Evolutionary conservation across 139 green algal species (phyloP).

Genomic region (Picochlorum sp.): DNA sequence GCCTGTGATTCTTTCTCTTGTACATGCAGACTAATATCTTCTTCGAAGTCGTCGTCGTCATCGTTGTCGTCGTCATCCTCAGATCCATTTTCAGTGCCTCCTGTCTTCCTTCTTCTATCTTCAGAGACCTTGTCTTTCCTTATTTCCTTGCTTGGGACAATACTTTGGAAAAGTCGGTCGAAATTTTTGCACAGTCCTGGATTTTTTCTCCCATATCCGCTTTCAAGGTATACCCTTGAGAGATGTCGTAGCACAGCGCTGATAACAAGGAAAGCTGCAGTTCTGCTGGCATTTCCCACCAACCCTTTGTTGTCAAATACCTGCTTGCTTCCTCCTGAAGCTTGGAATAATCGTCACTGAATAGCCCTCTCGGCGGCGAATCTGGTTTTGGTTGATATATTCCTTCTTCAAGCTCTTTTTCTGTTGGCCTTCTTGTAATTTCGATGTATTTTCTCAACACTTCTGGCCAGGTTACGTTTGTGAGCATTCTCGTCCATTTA

Average conservation of each 20-base stretch:
- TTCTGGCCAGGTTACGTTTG: slow-evolving; percentile 38
- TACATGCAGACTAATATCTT: neutral
- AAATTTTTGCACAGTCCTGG: neutral
- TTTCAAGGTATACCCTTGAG: slow-evolving; percentile 14
- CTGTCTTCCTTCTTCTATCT: neutral
- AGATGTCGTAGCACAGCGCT: slow-evolving; percentile 42
- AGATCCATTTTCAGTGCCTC: neutral
- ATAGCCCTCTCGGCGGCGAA: neutral
- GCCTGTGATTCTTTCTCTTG: neutral
- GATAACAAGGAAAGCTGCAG: slow-evolving; percentile 36
- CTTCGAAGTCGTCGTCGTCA: neutral
- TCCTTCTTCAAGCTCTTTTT: neutral
- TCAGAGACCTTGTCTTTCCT: neutral
- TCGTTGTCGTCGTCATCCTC: neutral
- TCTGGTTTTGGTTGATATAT: neutral
- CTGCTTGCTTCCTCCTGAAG: neutral
- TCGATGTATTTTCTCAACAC: slow-evolving; percentile 44
- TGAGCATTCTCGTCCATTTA: slow-evolving; percentile 27
- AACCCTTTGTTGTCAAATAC: slow-evolving; percentile 17
- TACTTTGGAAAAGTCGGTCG: slow-evolving; percentile 3
- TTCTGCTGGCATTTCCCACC: slow-evolving; percentile 15
- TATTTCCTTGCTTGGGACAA: neutral
- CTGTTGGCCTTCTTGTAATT: slow-evolving; percentile 11
- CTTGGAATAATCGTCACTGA: neutral
- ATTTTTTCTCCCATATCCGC: slow-evolving; percentile 18